These are phyloP conservation scores for Hypoxylon sp. DNA, from an alignment of 2,329 filamentous ascomycete species.

Conservation along the genomic window DNA sequence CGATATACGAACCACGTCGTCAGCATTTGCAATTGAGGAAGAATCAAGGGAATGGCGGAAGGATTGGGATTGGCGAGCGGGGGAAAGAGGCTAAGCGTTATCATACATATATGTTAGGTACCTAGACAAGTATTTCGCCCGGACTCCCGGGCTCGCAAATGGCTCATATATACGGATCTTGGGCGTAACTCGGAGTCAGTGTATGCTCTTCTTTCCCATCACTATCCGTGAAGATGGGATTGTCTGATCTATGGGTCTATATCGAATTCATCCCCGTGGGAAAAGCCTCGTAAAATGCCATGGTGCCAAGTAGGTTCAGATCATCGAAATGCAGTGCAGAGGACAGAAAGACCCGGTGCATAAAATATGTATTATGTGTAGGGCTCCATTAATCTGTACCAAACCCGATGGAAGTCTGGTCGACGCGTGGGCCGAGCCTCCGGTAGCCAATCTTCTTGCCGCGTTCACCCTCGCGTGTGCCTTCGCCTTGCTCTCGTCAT, in stretches of 20 bases:
- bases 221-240: neutral
- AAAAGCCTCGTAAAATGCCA: neutral
- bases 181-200: neutral
- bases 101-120: neutral
- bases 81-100: slow-evolving; percentile 5
- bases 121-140: neutral
- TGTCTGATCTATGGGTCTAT: neutral
- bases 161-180: slow-evolving; percentile 11
- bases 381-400: slow-evolving; percentile 28
- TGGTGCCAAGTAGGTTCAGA: neutral
- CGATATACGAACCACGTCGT: slow-evolving; percentile 5
- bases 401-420: slow-evolving; percentile 6
- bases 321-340: neutral
- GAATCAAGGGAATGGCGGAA: slow-evolving; percentile 11
- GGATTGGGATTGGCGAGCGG: slow-evolving; percentile 9
- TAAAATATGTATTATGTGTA: slow-evolving; percentile 13
- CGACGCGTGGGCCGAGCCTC: slow-evolving; percentile 14
- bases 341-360: slow-evolving; percentile 7
- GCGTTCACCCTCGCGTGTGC: neutral
- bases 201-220: neutral
- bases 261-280: neutral
- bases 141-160: slow-evolving; percentile 16
- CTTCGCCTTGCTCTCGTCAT: neutral
- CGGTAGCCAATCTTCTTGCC: neutral
- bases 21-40: slow-evolving; percentile 8